Percentiles rank a stretch among this genome's conserved stretches.
These are phyloP conservation scores for Moniliophthora roreri DNA, from an alignment of 1,284 basidiomycete species.

Conservation along the genomic window DNA sequence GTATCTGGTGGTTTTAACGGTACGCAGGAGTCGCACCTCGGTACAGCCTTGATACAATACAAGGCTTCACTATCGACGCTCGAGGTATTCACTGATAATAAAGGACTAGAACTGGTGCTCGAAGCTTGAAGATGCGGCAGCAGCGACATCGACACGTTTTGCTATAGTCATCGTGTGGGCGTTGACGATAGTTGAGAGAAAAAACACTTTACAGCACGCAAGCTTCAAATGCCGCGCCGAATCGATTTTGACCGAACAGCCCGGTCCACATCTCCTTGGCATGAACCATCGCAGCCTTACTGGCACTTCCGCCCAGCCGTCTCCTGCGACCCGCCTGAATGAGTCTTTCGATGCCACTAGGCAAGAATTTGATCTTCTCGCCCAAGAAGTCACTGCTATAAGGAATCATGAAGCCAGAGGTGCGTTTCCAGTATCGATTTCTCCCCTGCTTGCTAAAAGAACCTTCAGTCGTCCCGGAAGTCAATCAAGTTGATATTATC, in stretches of 20 bases:
- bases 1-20: not conserved
- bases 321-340: slow-evolving; percentile 46
- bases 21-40: slow-evolving; percentile 6
- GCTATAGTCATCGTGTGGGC: too few relatives aligned
- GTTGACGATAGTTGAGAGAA: too few relatives aligned
- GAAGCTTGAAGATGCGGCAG: too few relatives aligned
- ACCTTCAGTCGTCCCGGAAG: slow-evolving; percentile 31
- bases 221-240: too few relatives aligned
- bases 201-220: too few relatives aligned
- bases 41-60: too few relatives aligned
- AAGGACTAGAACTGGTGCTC: too few relatives aligned
- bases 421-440: slow-evolving; percentile 33
- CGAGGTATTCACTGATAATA: too few relatives aligned
- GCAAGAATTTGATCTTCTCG: slow-evolving; percentile 83
- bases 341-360: slow-evolving; percentile 85
- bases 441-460: slow-evolving; percentile 2
- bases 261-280: too few relatives aligned
- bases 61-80: too few relatives aligned
- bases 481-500: slow-evolving; percentile 52
- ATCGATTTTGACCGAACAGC: too few relatives aligned
- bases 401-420: slow-evolving; percentile 83
- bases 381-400: slow-evolving; percentile 67
- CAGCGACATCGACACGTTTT: too few relatives aligned
- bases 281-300: slow-evolving; percentile 13
- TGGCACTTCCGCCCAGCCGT: slow-evolving; percentile 9